phyloP scores from a whole-genome alignment of 2,329 filamentous ascomycete genomes.

The Raffaelea ambrosiae region DNA sequence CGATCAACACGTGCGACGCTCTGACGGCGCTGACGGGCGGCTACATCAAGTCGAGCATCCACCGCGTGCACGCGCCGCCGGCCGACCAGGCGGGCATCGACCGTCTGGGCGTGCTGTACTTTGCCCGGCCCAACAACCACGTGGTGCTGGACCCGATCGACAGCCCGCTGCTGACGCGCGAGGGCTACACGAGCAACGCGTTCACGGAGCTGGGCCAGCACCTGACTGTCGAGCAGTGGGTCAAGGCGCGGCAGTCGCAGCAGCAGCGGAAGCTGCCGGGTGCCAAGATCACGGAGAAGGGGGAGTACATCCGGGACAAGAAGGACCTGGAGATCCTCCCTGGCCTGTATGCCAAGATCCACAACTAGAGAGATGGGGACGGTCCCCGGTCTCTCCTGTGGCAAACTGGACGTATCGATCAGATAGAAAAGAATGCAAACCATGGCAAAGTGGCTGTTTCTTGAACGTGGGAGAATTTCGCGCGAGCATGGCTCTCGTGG shows the following conservation, averaged over 20 bases:
- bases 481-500: no score
- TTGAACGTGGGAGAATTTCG: no score
- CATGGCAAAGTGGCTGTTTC: no score
- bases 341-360: constrained; percentile 28
- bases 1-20: constrained; percentile 36
- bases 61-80: constrained; percentile 25
- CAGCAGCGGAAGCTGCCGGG: constrained; percentile 27
- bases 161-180: constrained; percentile 24
- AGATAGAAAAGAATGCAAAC: no score
- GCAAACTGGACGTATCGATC: no score
- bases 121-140: constrained; percentile 34
- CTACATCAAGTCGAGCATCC: constrained; percentile 26
- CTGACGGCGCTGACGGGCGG: constrained; percentile 35
- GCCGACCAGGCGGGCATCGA: constrained; percentile 36
- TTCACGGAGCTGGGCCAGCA: constrained; percentile 18
- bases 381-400: no score
- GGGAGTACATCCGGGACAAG: constrained; percentile 23
- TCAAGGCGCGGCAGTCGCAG: constrained; percentile 22
- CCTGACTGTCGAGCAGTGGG: constrained; percentile 12
- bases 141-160: constrained; percentile 27
- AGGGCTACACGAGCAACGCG: constrained; percentile 25
- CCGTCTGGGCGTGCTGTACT: constrained; percentile 41
- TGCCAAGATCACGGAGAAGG: constrained; percentile 24
- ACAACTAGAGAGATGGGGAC: constrained; percentile 21
- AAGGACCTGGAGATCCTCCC: constrained; percentile 33